Base-by-base conservation (phyloP, 148 eudicot species). In the Nepenthes mirabilis region DNA sequence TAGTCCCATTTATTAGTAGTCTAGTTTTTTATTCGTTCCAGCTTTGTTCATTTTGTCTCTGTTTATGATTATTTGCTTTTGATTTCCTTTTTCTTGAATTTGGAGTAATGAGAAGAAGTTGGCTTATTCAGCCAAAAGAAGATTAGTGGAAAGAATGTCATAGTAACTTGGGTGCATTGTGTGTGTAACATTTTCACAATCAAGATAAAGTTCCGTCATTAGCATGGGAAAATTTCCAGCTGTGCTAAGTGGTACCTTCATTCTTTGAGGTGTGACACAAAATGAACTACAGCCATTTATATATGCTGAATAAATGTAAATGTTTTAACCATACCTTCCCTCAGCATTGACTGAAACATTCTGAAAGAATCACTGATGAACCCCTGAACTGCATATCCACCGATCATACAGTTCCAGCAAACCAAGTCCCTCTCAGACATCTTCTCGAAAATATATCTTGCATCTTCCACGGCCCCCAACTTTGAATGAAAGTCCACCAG, bases 391-490 rank as follows among this genome's bases (percentile, higher is more conserved):
- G 81, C 64, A 37, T 61, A 73, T 0, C 77, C 77, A 66, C 72
- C 65, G 34, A 77, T 66, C 77, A 77, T 70, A 8, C 72, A 64
- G 60, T 77, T 77, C 81, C 81, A 77, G 54, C 75, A 69, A 50
- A 73, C 77, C 63, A 77, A 73, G 48, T 77, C 77, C 65, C 64
- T 63, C 63, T 66, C 67, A 66, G 59, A 33, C 75, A 77, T 77
- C 65, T 56, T 62, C 65, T 56, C 55, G 63, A 77, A 70, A 10
- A 77, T 58, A 54, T 33, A 33, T 43, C 68, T 56, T 6, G 77
- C 80, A 60, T 77, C 80, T 57, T 73, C 57, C 1, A 69, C 62
- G 33, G 59, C 56, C 48, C 81, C 81, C 63, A 72, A 73, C 61
- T 70, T 73, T 1, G 74, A 73, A 63, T 77, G 61, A 53, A 77